A percentile compares a stretch with the other conserved stretches of the same genome.
These are phyloP conservation scores for Rhizopus microsporus DNA, from an alignment of 371 early-diverging fungal genomes.

Conservation along the genomic window DNA sequence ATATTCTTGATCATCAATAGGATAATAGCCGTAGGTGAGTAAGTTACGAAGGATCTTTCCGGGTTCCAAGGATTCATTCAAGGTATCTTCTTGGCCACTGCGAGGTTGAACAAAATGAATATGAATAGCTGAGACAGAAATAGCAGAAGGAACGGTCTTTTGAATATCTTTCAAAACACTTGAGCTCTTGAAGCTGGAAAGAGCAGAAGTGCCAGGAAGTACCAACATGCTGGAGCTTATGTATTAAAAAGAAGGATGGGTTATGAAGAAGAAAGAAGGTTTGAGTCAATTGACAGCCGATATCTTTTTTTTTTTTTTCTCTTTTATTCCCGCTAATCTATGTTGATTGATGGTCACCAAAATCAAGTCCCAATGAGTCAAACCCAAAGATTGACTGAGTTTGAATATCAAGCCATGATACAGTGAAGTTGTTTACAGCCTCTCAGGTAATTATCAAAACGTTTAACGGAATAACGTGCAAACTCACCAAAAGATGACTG, in stretches of 20 bases:
- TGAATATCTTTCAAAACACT: slow-evolving; percentile 59
- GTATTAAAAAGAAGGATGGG: background rate
- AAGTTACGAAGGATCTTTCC: slow-evolving; percentile 48
- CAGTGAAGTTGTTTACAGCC: no score
- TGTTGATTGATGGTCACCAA: slow-evolving; percentile 10
- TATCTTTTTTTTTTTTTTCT: slow-evolving; percentile 5
- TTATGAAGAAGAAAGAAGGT: background rate
- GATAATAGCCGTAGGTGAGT: slow-evolving; percentile 50
- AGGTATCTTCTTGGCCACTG: slow-evolving; percentile 39
- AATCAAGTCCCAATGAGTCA: slow-evolving; percentile 23
- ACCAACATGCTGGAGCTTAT: slow-evolving; percentile 60
- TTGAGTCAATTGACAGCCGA: background rate
- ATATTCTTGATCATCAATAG: slow-evolving; percentile 32
- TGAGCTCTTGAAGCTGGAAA: slow-evolving; percentile 70
- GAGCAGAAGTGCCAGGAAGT: slow-evolving; percentile 74
- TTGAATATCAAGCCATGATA: no score
- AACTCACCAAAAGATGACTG: no score
- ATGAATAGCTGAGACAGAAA: slow-evolving; percentile 60
- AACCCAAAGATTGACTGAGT: background rate
- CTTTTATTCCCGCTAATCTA: slow-evolving; percentile 11
- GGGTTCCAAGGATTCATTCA: slow-evolving; percentile 35
- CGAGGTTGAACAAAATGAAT: slow-evolving; percentile 74
- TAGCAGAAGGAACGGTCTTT: slow-evolving; percentile 47
- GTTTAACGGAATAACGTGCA: no score
- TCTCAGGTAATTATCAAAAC: no score